Evolutionary conservation across 345 rosid species (phyloP).

Genomic region (Salix arbutifolia): DNA sequence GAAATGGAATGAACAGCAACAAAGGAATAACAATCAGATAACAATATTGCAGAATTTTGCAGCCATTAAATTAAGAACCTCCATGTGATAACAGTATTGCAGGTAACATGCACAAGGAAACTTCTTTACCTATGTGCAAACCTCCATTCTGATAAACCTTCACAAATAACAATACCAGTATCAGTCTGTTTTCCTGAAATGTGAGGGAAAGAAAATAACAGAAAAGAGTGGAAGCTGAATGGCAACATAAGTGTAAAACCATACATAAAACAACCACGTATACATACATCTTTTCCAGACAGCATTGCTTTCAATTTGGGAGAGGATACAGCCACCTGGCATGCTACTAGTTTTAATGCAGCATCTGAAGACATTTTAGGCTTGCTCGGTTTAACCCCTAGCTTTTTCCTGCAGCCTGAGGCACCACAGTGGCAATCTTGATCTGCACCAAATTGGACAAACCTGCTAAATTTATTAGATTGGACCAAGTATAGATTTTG

Average conservation of each 20-base stretch:
- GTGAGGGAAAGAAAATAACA: neutral
- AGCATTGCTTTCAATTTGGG: conserved; percentile 50
- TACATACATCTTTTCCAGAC: conserved; percentile 43
- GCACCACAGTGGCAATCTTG: conserved; percentile 94
- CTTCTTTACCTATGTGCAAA: conserved; percentile 42
- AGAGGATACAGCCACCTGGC: conserved; percentile 59
- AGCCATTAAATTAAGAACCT: neutral
- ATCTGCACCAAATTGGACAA: conserved; percentile 98
- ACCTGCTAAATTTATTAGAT: conserved; percentile 71
- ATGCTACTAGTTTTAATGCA: conserved; percentile 54
- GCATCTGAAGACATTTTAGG: conserved; percentile 59
- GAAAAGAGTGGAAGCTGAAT: conserved; percentile 2
- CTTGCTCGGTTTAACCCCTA: conserved; percentile 73
- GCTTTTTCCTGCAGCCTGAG: conserved; percentile 58
- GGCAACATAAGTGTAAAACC: neutral
- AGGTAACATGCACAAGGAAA: neutral
- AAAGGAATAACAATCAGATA: neutral
- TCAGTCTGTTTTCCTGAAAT: conserved; percentile 28
- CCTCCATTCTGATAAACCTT: conserved; percentile 58
- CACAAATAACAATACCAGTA: conserved; percentile 12
- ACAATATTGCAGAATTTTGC: neutral
- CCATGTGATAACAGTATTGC: neutral
- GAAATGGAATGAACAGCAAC: conserved; percentile 6
- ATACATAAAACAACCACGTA: neutral
- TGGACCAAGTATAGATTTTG: conserved; percentile 12